These are phyloP conservation scores for Primulina tabacum DNA, from an alignment of 257 asterid species.

Conservation along the genomic window DNA sequence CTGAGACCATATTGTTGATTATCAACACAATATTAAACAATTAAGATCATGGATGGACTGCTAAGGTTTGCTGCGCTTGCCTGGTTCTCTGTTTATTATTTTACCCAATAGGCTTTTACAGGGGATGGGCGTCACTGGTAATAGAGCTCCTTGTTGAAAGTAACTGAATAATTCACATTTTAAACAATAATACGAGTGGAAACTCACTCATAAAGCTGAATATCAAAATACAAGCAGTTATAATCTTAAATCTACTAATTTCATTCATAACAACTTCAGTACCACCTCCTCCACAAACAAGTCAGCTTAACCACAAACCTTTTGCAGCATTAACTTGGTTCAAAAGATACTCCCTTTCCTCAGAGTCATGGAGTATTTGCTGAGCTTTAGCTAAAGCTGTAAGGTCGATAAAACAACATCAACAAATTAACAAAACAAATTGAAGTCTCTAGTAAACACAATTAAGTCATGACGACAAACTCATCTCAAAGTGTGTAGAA, in stretches of 20 bases:
- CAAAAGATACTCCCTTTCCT: constrained; percentile 89
- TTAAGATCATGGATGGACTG: neutral
- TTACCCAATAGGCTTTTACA: too few relatives aligned
- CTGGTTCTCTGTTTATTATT: neutral
- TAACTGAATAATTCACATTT: neutral
- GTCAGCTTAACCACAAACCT: constrained; percentile 38
- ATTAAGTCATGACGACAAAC: constrained; percentile 7
- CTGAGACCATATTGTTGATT: neutral
- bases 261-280: too few relatives aligned
- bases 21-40: neutral
- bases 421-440: neutral
- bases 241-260: too few relatives aligned
- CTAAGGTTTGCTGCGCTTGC: neutral
- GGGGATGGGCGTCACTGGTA: too few relatives aligned
- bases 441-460: neutral
- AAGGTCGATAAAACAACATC: constrained; percentile 20
- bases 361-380: constrained; percentile 74
- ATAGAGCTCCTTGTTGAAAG: too few relatives aligned
- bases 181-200: neutral
- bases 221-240: neutral
- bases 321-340: constrained; percentile 89
- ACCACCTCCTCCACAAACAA: neutral
- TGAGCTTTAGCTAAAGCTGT: constrained; percentile 97
- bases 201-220: neutral
- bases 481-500: constrained; percentile 11